Conservation (phyloP, 495 filamentous ascomycete species). For the Neurospora sp. region DNA sequence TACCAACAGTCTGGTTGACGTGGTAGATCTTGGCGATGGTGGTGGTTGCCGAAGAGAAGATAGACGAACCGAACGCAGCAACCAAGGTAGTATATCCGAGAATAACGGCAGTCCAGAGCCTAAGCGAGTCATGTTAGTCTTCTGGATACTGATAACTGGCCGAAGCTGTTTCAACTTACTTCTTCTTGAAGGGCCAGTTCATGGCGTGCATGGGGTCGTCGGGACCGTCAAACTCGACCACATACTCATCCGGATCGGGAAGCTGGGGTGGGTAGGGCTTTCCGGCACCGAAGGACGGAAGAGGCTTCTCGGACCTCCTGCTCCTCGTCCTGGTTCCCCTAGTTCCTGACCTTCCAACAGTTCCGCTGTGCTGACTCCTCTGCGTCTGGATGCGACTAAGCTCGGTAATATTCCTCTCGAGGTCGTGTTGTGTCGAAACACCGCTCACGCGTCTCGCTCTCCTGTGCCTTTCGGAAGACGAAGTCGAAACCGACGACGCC, state of each 20-base stretch:
- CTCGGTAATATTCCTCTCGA: slow-evolving; percentile 66
- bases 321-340: slow-evolving; percentile 34
- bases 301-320: slow-evolving; percentile 42
- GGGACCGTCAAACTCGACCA: slow-evolving; percentile 75
- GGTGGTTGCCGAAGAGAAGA: slow-evolving; percentile 56
- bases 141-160: background rate
- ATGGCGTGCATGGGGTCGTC: slow-evolving; percentile 73
- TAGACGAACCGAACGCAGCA: slow-evolving; percentile 60
- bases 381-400: slow-evolving; percentile 68
- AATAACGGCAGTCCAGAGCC: slow-evolving; percentile 56
- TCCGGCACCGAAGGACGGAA: slow-evolving; percentile 56
- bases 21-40: slow-evolving; percentile 41
- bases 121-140: slow-evolving; percentile 22
- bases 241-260: slow-evolving; percentile 69
- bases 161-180: slow-evolving; percentile 39
- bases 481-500: slow-evolving; percentile 40
- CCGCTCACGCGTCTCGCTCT: slow-evolving; percentile 38
- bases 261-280: slow-evolving; percentile 69
- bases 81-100: slow-evolving; percentile 71
- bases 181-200: slow-evolving; percentile 73
- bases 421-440: slow-evolving; percentile 52
- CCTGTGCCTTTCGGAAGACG: slow-evolving; percentile 21
- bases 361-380: slow-evolving; percentile 62
- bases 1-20: slow-evolving; percentile 49
- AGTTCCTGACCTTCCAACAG: slow-evolving; percentile 47